Percentiles rank a stretch among this genome's conserved stretches.
These are phyloP conservation scores for Dictyostelium discoideum DNA, from an alignment of 78 protist genomes.

Conservation along the genomic window DNA sequence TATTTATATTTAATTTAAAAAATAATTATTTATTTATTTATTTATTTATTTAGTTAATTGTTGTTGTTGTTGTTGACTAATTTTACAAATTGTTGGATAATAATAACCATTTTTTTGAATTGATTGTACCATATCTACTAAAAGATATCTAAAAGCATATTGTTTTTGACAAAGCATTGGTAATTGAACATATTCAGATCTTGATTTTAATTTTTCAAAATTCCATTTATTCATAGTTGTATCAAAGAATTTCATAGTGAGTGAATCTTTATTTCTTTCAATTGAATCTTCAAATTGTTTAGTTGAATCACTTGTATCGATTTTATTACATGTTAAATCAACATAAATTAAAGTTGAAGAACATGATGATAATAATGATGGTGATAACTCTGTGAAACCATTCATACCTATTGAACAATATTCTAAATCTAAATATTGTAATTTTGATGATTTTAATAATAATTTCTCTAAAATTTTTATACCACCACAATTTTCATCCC, in stretches of 20 bases:
- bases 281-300: not conserved
- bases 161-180: not conserved
- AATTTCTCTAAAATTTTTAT: not conserved
- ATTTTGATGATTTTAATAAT: not conserved
- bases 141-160: not conserved
- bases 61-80: not conserved
- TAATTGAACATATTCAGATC: not conserved
- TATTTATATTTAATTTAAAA: too few relatives aligned
- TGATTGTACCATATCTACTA: not conserved
- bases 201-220: not conserved
- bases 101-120: not conserved
- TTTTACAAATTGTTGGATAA: not conserved
- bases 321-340: constrained; percentile 25
- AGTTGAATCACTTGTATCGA: not conserved
- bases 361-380: not conserved
- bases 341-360: constrained; percentile 17
- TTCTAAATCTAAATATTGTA: constrained; percentile 58
- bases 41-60: not conserved
- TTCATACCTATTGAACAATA: constrained; percentile 19
- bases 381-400: constrained; percentile 27
- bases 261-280: not conserved
- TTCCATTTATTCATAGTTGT: not conserved
- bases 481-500: not conserved
- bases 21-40: not conserved
- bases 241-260: not conserved